Evolutionary conservation across 108 stramenopile species (phyloP).

Genomic region (Stephanodiscus triporus): DNA sequence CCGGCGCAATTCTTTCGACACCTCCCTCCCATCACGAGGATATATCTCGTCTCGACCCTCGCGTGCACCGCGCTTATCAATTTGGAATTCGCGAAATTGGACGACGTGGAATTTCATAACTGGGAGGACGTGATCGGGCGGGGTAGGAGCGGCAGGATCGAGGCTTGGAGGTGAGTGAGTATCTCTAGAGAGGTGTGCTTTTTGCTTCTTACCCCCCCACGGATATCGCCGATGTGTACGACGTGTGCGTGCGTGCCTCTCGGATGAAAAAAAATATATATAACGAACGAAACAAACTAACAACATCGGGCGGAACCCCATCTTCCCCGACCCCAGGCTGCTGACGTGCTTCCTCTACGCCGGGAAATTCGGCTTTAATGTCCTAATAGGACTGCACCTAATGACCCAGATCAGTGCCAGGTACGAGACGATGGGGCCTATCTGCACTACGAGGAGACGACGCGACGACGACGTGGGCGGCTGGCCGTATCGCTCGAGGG

Average conservation of each 20-base stretch:
- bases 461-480: too few relatives aligned
- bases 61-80: constrained; percentile 41
- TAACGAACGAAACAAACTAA: not conserved
- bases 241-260: not conserved
- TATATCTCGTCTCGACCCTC: constrained; percentile 46
- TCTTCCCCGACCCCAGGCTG: constrained; percentile 25
- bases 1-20: constrained; percentile 28
- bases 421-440: constrained; percentile 46
- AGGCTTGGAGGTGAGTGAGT: constrained; percentile 34
- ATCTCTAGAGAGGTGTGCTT: not conserved
- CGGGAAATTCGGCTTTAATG: constrained; percentile 38
- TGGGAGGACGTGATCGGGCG: constrained; percentile 24
- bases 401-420: constrained; percentile 41
- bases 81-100: constrained; percentile 26
- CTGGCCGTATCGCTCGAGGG: constrained; percentile 31
- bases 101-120: constrained; percentile 19
- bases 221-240: not conserved
- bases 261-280: too few relatives aligned
- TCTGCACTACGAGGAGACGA: constrained; percentile 40
- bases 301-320: not conserved
- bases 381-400: constrained; percentile 29
- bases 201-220: not conserved
- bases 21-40: constrained; percentile 44
- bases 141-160: constrained; percentile 22
- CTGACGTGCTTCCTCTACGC: constrained; percentile 41